A percentile compares a stretch with the other conserved stretches of the same genome.
Conservation (phyloP, 495 filamentous ascomycete genomes). For the Neurospora sp. region DNA sequence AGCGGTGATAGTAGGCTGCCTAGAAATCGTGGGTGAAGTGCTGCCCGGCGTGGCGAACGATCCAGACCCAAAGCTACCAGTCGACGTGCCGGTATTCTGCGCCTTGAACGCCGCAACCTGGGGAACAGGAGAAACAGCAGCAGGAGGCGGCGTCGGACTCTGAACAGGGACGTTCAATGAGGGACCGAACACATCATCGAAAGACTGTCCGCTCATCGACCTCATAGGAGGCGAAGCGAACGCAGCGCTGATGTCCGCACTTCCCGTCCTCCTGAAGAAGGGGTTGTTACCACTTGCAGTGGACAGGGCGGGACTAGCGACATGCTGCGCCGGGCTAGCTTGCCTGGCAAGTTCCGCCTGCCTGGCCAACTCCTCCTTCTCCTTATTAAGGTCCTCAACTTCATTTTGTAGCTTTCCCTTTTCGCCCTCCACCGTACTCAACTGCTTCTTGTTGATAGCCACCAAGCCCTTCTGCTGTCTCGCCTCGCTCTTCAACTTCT, state of each 20-base stretch:
- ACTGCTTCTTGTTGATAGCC: conserved; percentile 96
- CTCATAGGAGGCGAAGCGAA: conserved; percentile 34
- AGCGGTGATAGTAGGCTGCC: conserved; percentile 33
- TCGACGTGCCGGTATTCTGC: conserved; percentile 45
- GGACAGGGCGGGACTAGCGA: conserved; percentile 60
- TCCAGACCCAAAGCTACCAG: conserved; percentile 29
- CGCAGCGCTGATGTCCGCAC: conserved; percentile 53
- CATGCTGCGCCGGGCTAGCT: conserved; percentile 28
- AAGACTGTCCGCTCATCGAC: conserved; percentile 50
- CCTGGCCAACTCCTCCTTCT: conserved; percentile 44
- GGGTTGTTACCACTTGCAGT: conserved; percentile 76
- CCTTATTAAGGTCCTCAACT: conserved; percentile 56
- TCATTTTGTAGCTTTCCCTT: conserved; percentile 74
- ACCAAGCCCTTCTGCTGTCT: conserved; percentile 92
- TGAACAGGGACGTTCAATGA: conserved; percentile 33
- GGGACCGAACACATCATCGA: conserved; percentile 86
- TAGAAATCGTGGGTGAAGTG: conserved; percentile 44
- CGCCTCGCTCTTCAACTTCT: conserved; percentile 80
- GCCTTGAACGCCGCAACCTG: conserved; percentile 52
- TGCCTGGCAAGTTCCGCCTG: conserved; percentile 27
- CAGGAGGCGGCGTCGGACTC: conserved; percentile 36
- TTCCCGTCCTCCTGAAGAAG: conserved; percentile 73
- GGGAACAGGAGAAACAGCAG: conserved; percentile 29
- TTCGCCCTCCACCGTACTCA: conserved; percentile 78
- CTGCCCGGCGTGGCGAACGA: conserved; percentile 45